Percentiles rank a stretch among this genome's conserved stretches.
phyloP scores from a whole-genome alignment of 768 basidiomycete species.

The Russula abietina region DNA sequence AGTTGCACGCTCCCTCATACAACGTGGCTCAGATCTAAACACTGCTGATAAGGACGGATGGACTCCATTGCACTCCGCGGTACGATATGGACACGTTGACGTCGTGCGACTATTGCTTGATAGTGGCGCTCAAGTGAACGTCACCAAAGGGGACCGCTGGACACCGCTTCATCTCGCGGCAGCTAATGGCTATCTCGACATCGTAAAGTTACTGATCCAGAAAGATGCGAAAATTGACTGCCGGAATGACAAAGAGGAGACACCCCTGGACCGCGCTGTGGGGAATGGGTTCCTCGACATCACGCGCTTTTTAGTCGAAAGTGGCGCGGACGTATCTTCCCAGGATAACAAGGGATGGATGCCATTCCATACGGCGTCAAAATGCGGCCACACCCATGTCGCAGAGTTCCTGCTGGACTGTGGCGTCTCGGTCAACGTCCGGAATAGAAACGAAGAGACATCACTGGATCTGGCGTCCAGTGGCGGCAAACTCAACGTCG shows the following conservation, averaged over 20 bases:
- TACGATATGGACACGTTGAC: background rate
- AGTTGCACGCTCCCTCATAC: background rate
- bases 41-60: background rate
- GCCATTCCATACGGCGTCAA: conserved; percentile 6
- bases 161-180: conserved; percentile 1
- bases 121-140: background rate
- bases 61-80: background rate
- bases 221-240: background rate
- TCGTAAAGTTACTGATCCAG: background rate
- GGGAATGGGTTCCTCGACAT: background rate
- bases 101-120: background rate
- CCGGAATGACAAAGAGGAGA: background rate
- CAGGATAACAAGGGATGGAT: background rate
- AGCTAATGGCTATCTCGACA: background rate
- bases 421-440: background rate
- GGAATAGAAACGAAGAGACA: background rate
- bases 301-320: background rate
- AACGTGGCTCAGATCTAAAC: background rate
- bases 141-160: background rate
- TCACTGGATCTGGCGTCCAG: background rate
- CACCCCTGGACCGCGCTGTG: background rate
- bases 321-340: background rate
- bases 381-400: background rate
- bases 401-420: background rate
- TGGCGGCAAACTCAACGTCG: conserved; percentile 1